Evolutionary conservation across 192 early-diverging fungal genomes (phyloP), one percentile per base, ranked within the genome.

Genomic region (Globomyces pollinis-pini): DNA sequence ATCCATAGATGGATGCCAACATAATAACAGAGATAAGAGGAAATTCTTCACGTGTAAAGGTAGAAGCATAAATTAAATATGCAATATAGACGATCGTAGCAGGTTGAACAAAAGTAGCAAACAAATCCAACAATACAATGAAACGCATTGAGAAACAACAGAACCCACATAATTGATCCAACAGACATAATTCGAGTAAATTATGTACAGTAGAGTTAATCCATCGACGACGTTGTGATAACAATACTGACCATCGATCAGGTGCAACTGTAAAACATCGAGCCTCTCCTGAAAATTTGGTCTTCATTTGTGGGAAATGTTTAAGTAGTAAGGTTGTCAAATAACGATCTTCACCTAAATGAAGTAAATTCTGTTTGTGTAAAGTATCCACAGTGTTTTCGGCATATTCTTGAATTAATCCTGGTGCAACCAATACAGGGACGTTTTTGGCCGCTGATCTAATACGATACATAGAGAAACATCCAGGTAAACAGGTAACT

Each of bases 131-230:
- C 67, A 96, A 86, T 58, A 98, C 93, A 33, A 98, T 84, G 68
- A 98, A 96, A n/a, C 96, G 85, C 93, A 98, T 95, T 28, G 92
- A 95, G 82, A 98, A 96, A 78, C 91, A 96, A 73, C 91, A 95
- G 85, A 94, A 98, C 26, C 97, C 95, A 59, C 97, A 98, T 29
- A 98, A 84, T 57, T 96, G 93, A 18, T 89, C 88, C 59, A 99
- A 72, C 61, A 91, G 84, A 26, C 93, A 69, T 38, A 99, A 76
- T 69, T 99, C 96, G 63, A 96, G 84, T 65, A 97, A 75, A 67
- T 99, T 99, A 79, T 99, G 96, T 6, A 99, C 89, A 2, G 96
- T 99, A 35, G 94, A 96, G 78, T 99, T 99, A 65, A 99, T 99
- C 96, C 96, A 99, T 62, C 96, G 88, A 74, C 96, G 91, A 57